Evolutionary conservation across 768 basidiomycete genomes (phyloP).

Genomic region (Tylopilus plumbeoviolaceoides): DNA sequence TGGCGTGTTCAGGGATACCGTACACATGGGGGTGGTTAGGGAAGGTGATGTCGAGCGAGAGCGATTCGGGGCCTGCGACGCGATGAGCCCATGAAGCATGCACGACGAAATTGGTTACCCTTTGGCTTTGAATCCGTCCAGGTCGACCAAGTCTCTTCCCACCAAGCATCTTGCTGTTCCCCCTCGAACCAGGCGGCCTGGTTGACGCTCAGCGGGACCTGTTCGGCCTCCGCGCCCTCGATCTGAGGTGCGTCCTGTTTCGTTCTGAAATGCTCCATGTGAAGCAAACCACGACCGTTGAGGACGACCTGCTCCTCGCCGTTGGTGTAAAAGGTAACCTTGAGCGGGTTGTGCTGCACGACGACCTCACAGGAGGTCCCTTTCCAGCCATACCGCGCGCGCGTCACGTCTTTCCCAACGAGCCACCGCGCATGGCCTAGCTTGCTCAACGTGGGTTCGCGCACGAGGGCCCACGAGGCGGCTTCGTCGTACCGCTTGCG

Average conservation of each 20-base stretch:
- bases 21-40: conserved; percentile 89
- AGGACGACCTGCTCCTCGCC: conserved; percentile 84
- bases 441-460: conserved; percentile 62
- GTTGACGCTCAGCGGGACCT: conserved; percentile 53
- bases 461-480: conserved; percentile 79
- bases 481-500: conserved; percentile 90
- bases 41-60: conserved; percentile 90
- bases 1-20: conserved; percentile 96
- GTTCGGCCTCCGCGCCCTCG: conserved; percentile 40
- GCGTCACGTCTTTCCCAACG: conserved; percentile 58
- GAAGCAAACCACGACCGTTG: conserved; percentile 85
- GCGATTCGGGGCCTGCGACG: conserved; percentile 83
- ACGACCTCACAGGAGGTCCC: conserved; percentile 60
- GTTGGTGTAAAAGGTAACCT: conserved; percentile 63
- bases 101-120: conserved; percentile 44
- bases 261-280: conserved; percentile 96
- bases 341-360: conserved; percentile 73
- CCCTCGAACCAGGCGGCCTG: conserved; percentile 84
- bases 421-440: conserved; percentile 52
- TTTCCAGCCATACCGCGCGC: conserved; percentile 61
- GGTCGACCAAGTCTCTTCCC: conserved; percentile 83
- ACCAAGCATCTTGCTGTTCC: conserved; percentile 75
- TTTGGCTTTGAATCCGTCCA: conserved; percentile 97
- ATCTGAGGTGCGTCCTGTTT: conserved; percentile 43
- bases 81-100: background rate